phyloP scores from a whole-genome alignment of 441 rosid species.

The Eugenia klotzschiana region DNA sequence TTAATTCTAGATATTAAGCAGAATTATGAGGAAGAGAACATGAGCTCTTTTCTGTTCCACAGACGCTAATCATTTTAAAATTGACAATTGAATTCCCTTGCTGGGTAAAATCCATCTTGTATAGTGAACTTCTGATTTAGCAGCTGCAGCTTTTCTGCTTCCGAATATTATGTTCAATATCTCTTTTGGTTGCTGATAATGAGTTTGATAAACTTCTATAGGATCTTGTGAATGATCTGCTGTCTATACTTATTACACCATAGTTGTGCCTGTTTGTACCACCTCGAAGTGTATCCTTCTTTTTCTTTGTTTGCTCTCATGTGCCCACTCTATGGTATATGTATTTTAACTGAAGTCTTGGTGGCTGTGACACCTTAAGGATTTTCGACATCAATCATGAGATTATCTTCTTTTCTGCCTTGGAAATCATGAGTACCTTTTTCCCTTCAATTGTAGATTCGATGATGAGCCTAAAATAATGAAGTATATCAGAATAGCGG shows the following conservation, averaged over 20 bases:
- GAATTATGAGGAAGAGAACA: background rate
- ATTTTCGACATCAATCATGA: background rate
- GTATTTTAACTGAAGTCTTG: background rate
- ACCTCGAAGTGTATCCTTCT: background rate
- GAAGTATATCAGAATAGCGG: slow-evolving; percentile 84
- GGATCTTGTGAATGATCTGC: background rate
- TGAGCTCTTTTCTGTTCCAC: background rate
- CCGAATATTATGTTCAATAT: background rate
- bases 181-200: background rate
- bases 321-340: background rate
- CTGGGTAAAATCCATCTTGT: background rate
- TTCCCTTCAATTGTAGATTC: slow-evolving; percentile 20
- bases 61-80: background rate
- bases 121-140: background rate
- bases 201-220: background rate
- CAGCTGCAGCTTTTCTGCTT: background rate
- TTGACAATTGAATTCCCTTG: background rate
- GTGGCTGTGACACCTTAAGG: background rate
- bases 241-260: background rate
- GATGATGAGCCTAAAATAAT: slow-evolving; percentile 63
- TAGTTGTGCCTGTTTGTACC: background rate
- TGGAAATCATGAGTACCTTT: background rate
- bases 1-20: background rate
- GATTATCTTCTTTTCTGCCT: background rate
- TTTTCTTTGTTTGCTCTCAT: background rate